Conservation (phyloP, 768 basidiomycete genomes). For the Naganishia antarctica region DNA sequence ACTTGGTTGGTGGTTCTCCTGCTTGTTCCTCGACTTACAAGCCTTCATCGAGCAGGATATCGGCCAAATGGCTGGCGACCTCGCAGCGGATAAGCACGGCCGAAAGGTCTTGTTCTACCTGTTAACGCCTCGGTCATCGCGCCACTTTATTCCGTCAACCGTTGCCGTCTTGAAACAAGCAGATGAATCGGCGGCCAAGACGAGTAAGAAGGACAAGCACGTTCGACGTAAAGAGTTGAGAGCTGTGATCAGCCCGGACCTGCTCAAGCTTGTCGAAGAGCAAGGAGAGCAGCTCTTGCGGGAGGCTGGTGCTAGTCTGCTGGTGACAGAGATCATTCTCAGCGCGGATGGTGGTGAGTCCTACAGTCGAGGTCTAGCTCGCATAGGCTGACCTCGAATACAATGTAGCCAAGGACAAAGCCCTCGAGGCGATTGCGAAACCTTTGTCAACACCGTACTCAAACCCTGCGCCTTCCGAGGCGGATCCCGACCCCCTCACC, state of each 20-base stretch:
- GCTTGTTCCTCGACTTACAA: too few species aligned
- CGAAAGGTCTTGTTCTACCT: slow-evolving; percentile 78
- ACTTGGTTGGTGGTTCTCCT: too few species aligned
- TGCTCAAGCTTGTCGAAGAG: slow-evolving; percentile 66
- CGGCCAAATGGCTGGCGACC: slow-evolving; percentile 56
- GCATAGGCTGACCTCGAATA: too few species aligned
- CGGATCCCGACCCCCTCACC: slow-evolving; percentile 50
- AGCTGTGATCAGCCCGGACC: slow-evolving; percentile 64
- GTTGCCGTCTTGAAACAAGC: slow-evolving; percentile 68
- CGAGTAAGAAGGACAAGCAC: slow-evolving; percentile 74
- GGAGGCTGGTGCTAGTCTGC: slow-evolving; percentile 73
- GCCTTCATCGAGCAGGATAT: slow-evolving; percentile 54
- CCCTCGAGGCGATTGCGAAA: slow-evolving; percentile 60
- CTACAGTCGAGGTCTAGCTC: too few species aligned
- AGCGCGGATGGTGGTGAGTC: slow-evolving; percentile 73
- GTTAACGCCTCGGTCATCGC: slow-evolving; percentile 70
- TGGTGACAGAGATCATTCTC: slow-evolving; percentile 76
- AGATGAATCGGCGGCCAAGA: slow-evolving; percentile 62
- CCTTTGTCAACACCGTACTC: slow-evolving; percentile 56
- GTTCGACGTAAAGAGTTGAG: slow-evolving; percentile 67
- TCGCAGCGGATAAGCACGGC: slow-evolving; percentile 60
- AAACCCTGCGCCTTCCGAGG: slow-evolving; percentile 52
- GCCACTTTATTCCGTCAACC: slow-evolving; percentile 81
- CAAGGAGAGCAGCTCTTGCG: slow-evolving; percentile 61
- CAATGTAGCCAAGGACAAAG: slow-evolving; percentile 67